phyloP scores from a whole-genome alignment of 2,329 filamentous ascomycete species.

The Kalmusia sp. region DNA sequence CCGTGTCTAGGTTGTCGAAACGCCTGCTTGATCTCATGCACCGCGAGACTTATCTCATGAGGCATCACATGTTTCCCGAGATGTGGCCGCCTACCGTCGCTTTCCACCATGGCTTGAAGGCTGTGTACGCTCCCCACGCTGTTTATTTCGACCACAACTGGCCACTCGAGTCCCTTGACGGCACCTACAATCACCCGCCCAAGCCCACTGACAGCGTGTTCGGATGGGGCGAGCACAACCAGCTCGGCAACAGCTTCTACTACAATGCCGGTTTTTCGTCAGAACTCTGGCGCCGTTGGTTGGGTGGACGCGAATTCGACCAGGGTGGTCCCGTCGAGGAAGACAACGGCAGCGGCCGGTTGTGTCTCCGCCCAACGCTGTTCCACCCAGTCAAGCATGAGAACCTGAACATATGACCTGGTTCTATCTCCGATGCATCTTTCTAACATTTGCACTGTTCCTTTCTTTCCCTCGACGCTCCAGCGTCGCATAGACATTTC shows the following conservation, averaged over 20 bases:
- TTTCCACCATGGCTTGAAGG: slow-evolving; percentile 79
- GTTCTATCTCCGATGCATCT: slow-evolving; percentile 23
- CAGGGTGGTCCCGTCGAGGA: slow-evolving; percentile 50
- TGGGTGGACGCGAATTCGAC: slow-evolving; percentile 56
- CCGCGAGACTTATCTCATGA: slow-evolving; percentile 73
- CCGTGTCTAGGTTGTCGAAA: slow-evolving; percentile 76
- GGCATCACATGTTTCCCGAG: slow-evolving; percentile 77
- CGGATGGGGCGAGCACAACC: slow-evolving; percentile 60
- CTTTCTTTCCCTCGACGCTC: slow-evolving; percentile 25
- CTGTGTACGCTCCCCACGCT: slow-evolving; percentile 78
- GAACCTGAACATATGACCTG: slow-evolving; percentile 44
- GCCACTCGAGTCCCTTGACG: slow-evolving; percentile 57
- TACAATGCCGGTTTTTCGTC: slow-evolving; percentile 58
- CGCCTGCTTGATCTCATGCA: slow-evolving; percentile 79
- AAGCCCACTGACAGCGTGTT: slow-evolving; percentile 56
- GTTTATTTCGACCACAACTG: slow-evolving; percentile 81
- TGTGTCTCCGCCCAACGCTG: slow-evolving; percentile 55
- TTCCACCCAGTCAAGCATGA: slow-evolving; percentile 60
- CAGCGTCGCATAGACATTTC: slow-evolving; percentile 32
- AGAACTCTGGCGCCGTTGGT: slow-evolving; percentile 58
- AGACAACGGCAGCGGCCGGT: slow-evolving; percentile 53
- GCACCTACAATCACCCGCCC: slow-evolving; percentile 57
- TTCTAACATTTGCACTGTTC: slow-evolving; percentile 28
- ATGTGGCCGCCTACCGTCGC: slow-evolving; percentile 79
- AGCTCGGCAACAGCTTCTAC: slow-evolving; percentile 59